Base-by-base conservation (phyloP, 2,329 filamentous ascomycete species). In the Camptophora hylomeconis region DNA sequence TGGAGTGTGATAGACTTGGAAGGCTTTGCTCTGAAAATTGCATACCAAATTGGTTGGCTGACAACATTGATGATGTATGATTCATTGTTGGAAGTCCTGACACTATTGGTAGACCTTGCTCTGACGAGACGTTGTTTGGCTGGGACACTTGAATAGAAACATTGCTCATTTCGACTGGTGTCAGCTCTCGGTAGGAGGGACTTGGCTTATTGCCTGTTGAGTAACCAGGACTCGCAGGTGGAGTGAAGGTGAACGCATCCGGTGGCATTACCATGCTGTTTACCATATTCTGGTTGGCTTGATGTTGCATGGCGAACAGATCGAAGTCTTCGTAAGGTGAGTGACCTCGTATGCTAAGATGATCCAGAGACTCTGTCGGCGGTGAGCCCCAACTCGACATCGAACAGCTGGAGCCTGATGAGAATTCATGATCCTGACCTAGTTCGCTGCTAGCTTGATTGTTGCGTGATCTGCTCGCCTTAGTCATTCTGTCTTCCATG, bases 401-500 rank as follows among this genome's bases (percentile, higher is more conserved):
- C 24, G 61, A 49, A 30, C 52, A 53, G 34, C 44, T 45, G 17
- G 52, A 54, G 20, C 44, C 42, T 8, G 47, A 58, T 8, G 53
- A 46, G 9, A 51, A 48, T 20, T 52, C 47, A 6, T 43, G 36
- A 31, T 51, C 56, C 11, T 50, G 47, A 6, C 49, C 48, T 21
- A 46, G 55, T 40, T 59, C 51, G 18, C 32, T 29, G 7, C 17
- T 17, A 19, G 38, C 29, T 17, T 31, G 33, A 22, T 34, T 38
- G 28, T 37, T 46, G 22, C 70, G 60, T 22, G 69, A 67, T 41
- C 60, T 60, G 29, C 51, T 58, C 19, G 70, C 64, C 44, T 76
- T 76, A 9, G 66, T 60, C 14, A 65, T 52, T 30, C 70, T 59
- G 23, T 68, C 58, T 20, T 72, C 69, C 50, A 69, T 59, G 32